These are phyloP conservation scores for Phytophthora kernoviae DNA, from an alignment of 352 stramenopile genomes.

Conservation along the genomic window DNA sequence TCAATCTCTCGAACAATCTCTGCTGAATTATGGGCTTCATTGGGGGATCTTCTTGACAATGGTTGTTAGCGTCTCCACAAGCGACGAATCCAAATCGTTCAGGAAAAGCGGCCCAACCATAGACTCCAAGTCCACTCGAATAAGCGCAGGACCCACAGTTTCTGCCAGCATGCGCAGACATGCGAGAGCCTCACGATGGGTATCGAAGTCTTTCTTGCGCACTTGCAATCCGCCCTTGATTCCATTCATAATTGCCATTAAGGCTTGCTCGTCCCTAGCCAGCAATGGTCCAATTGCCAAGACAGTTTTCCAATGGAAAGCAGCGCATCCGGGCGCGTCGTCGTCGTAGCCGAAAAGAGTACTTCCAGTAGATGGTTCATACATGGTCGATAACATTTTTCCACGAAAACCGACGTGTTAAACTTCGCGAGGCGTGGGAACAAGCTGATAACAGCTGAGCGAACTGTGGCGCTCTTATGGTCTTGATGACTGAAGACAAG, in stretches of 20 bases:
- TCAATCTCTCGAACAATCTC: slow-evolving; percentile 86
- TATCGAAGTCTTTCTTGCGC: slow-evolving; percentile 84
- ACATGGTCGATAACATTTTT: slow-evolving; percentile 81
- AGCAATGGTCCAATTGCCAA: slow-evolving; percentile 79
- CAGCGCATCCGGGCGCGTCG: slow-evolving; percentile 76
- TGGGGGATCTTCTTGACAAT: slow-evolving; percentile 86
- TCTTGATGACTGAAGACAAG: slow-evolving; percentile 80
- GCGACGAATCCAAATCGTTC: slow-evolving; percentile 78
- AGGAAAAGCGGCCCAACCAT: slow-evolving; percentile 84
- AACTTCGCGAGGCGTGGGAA: slow-evolving; percentile 89
- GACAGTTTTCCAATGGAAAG: slow-evolving; percentile 88
- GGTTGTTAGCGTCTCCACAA: slow-evolving; percentile 84
- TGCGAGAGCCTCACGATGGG: slow-evolving; percentile 81
- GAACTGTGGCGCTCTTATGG: slow-evolving; percentile 80
- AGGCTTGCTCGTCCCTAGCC: slow-evolving; percentile 76
- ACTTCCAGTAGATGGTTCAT: slow-evolving; percentile 88
- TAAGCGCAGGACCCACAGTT: slow-evolving; percentile 67
- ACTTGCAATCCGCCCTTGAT: slow-evolving; percentile 88
- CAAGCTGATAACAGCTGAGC: slow-evolving; percentile 83
- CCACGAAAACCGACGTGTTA: slow-evolving; percentile 86
- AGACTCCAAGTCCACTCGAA: slow-evolving; percentile 82
- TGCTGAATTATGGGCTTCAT: slow-evolving; percentile 83
- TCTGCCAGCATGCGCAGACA: slow-evolving; percentile 86
- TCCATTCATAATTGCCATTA: slow-evolving; percentile 85
- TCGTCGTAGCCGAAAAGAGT: slow-evolving; percentile 78